phyloP scores from a whole-genome alignment of 1,139 yeast species.

The Yamadazyma kanchanaburiensis region DNA sequence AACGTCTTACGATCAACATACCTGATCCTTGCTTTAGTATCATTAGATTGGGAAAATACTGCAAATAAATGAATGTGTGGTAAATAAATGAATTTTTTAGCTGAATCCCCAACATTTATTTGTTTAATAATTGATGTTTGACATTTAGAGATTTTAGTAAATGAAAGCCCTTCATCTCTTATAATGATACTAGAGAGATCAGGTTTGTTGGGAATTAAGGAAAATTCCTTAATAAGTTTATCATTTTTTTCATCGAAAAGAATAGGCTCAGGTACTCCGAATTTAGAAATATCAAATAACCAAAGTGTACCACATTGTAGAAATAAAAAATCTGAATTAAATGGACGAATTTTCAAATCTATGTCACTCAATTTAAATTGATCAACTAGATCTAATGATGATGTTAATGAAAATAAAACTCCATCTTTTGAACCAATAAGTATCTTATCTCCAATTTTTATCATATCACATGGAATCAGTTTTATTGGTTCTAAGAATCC shows the following conservation, averaged over 20 bases:
- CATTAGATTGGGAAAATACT: slow-evolving; percentile 32
- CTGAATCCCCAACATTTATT: slow-evolving; percentile 33
- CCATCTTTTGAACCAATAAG: slow-evolving; percentile 34
- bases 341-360: slow-evolving; percentile 7
- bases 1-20: slow-evolving; percentile 33
- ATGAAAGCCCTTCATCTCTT: slow-evolving; percentile 50
- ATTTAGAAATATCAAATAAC: slow-evolving; percentile 33
- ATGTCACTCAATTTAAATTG: slow-evolving; percentile 24
- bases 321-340: slow-evolving; percentile 15
- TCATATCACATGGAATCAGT: slow-evolving; percentile 19
- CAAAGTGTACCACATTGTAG: slow-evolving; percentile 38
- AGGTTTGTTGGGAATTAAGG: slow-evolving; percentile 10
- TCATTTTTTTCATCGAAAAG: slow-evolving; percentile 36
- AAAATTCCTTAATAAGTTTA: slow-evolving; percentile 16
- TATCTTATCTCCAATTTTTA: slow-evolving; percentile 7
- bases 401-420: slow-evolving; percentile 14
- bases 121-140: slow-evolving; percentile 28
- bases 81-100: slow-evolving; percentile 33
- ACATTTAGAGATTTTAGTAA: slow-evolving; percentile 27
- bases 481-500: neutral
- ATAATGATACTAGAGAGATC: slow-evolving; percentile 23
- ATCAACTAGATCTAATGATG: slow-evolving; percentile 10
- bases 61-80: slow-evolving; percentile 34
- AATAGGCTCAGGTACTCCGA: slow-evolving; percentile 37
- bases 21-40: slow-evolving; percentile 21